Base-by-base conservation (phyloP, 1,284 basidiomycete genomes). In the Mycena sp. region DNA sequence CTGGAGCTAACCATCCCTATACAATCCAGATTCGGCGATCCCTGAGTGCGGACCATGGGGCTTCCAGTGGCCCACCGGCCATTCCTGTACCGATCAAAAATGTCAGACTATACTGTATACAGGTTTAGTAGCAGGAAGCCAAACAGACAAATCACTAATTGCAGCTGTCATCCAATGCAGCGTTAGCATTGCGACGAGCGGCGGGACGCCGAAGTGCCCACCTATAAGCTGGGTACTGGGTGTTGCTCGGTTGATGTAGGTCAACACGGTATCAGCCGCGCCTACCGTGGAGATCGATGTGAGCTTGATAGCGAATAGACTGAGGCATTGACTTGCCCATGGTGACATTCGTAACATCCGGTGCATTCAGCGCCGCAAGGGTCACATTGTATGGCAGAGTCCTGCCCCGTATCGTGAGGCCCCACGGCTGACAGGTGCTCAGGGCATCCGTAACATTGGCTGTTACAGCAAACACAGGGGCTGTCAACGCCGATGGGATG, bases 351-450 rank as follows among this genome's bases (percentile, higher is more conserved):
- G 83, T 85, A n/a, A 83, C 73, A 7, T 75, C 68, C 2, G 78
- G 73, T 0, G 82, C 79, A 45, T 75, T 74, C 26, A 78, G 43
- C 2, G 80, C 76, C 16, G 76, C 78, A 25, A 86, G 69, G 3
- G 81, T 79, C 5, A 86, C 62, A 29, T 71, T 80, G 72, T 85
- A 87, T 0, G 85, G 85, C 37, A 77, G 78, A 2, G 73, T 72
- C 1, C 85, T 85, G 7, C 83, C 84, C 2, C 70, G 75, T 25
- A 86, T 77, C 2, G 73, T 74, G 3, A 87, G 68, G 11, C 82
- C 81, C 80, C 83, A 82, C 10, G 79, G 80, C 23, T 83, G 72
- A 65, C 85, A 86, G 4, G 84, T 83, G 23, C 72, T 65, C 10
- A 85, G 63, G 3, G 62, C 66, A 9, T 38, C 48, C 2, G 83